These are phyloP conservation scores for Chrysanthemum seticuspe DNA, from an alignment of 129 eudicot species.

Conservation along the genomic window DNA sequence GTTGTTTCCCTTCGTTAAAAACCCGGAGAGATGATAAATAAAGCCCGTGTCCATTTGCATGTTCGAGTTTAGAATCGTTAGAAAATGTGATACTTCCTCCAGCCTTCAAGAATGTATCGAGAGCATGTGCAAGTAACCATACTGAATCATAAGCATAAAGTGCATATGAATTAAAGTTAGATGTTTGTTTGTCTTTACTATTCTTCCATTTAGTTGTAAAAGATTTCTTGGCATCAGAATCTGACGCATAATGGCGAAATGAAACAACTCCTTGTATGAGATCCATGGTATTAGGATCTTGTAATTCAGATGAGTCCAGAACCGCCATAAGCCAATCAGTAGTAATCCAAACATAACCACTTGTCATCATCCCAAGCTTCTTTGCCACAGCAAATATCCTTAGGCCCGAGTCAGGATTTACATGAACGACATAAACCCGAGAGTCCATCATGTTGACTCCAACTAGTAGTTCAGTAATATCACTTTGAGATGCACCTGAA, in stretches of 20 bases:
- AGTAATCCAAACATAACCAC: conserved; percentile 83
- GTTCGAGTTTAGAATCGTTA: too few relatives aligned
- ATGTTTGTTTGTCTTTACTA: conserved; percentile 37
- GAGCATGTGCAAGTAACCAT: conserved; percentile 52
- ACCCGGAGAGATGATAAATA: too few relatives aligned
- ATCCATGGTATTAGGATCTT: conserved; percentile 42
- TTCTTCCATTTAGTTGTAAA: conserved; percentile 51
- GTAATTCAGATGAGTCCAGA: conserved; percentile 49
- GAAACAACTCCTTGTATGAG: conserved; percentile 68
- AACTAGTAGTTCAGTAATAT: conserved; percentile 51
- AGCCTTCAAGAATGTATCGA: not conserved
- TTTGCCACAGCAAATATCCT: conserved; percentile 52
- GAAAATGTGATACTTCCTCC: too few relatives aligned
- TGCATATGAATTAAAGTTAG: conserved; percentile 62
- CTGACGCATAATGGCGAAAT: conserved; percentile 61
- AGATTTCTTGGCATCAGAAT: conserved; percentile 42
- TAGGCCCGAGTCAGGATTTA: conserved; percentile 75
- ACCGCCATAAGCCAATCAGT: conserved; percentile 81
- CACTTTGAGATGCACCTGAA: conserved; percentile 43
- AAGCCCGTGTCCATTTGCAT: too few relatives aligned
- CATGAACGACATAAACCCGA: conserved; percentile 81
- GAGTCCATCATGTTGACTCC: conserved; percentile 67
- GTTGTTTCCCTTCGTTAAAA: too few relatives aligned
- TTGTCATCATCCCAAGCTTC: conserved; percentile 63
- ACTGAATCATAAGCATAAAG: conserved; percentile 79